phyloP scores from a whole-genome alignment of 1,139 yeast species.

The Geotrichum reessii region DNA sequence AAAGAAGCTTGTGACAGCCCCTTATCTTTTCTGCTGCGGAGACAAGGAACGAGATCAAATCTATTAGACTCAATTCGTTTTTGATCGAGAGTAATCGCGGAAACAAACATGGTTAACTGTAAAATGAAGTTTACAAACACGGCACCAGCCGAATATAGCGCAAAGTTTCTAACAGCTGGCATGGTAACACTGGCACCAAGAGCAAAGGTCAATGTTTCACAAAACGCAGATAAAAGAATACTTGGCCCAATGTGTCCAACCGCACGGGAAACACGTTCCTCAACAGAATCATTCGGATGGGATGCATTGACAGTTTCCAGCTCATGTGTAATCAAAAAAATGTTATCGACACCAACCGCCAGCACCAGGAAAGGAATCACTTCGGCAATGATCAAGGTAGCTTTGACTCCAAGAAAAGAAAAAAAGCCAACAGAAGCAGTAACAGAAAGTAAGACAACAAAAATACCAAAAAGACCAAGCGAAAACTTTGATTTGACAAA shows the following conservation, averaged over 20 bases:
- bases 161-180: conserved; percentile 96
- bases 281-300: conserved; percentile 43
- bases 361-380: conserved; percentile 91
- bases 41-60: conserved; percentile 47
- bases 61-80: conserved; percentile 53
- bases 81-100: conserved; percentile 67
- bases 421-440: conserved; percentile 75
- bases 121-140: conserved; percentile 67
- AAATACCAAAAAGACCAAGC: conserved; percentile 74
- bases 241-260: conserved; percentile 81
- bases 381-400: conserved; percentile 90
- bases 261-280: conserved; percentile 55
- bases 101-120: conserved; percentile 76
- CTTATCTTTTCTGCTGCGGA: conserved; percentile 21
- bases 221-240: conserved; percentile 65
- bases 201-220: conserved; percentile 72
- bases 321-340: conserved; percentile 80
- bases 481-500: conserved; percentile 62
- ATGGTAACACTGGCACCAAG: conserved; percentile 76
- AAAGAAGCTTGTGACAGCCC: conserved; percentile 23
- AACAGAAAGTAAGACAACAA: conserved; percentile 75
- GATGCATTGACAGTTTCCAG: conserved; percentile 50
- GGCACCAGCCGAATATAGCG: conserved; percentile 84
- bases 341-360: conserved; percentile 93
- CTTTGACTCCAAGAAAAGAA: conserved; percentile 65